Evolutionary conservation across 352 stramenopile species (phyloP), one percentile per base, ranked within the genome.

Genomic region (Globisporangium okanoganense): DNA sequence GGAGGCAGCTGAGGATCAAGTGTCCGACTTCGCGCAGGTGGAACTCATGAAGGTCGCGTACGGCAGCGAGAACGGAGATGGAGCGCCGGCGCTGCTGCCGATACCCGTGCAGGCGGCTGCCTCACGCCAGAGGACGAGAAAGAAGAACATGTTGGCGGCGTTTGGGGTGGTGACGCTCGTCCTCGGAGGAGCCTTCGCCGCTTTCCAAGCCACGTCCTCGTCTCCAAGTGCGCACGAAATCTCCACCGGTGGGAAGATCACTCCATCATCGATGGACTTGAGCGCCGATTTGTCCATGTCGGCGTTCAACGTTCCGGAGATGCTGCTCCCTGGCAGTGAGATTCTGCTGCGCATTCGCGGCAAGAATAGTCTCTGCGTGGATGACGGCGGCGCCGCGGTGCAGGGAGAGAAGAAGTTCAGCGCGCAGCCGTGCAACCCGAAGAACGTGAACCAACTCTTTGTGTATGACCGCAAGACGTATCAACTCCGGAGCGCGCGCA

Each of bases 311-410:
- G 47, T 53, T 7, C 47, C 47, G 5, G 24, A 53, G 14, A 35
- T 29, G 13, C 20, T 61, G 55, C 55, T 61, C 5, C 22, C 55
- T 20, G 54, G 54, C 18, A 36, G 16, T 16, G 22, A 52, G 54
- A 61, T 61, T 27, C 22, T 64, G 14, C 43, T 68, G 0, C 55
- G 43, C 31, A 65, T 49, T 18, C 38, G 56, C 22, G 54, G n/a
- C 36, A 69, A 65, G 35, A 22, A 53, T 12, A n/a, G 20, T n/a
- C 20, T 70, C 18, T 70, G 64, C 33, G 22, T 66, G 35, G 58
- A 70, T 41, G 58, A 66, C 36, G 64, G 64, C 25, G 58, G 64
- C 24, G 22, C 31, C 9, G 14, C 31, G 20, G 33, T 14, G 31
- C 27, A 20, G 22, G 41, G 24, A n/a, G 41, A 44, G 18, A 43